These are phyloP conservation scores for Isoetes engelmannii DNA, from an alignment of 83 land plant species.

Conservation along the genomic window DNA sequence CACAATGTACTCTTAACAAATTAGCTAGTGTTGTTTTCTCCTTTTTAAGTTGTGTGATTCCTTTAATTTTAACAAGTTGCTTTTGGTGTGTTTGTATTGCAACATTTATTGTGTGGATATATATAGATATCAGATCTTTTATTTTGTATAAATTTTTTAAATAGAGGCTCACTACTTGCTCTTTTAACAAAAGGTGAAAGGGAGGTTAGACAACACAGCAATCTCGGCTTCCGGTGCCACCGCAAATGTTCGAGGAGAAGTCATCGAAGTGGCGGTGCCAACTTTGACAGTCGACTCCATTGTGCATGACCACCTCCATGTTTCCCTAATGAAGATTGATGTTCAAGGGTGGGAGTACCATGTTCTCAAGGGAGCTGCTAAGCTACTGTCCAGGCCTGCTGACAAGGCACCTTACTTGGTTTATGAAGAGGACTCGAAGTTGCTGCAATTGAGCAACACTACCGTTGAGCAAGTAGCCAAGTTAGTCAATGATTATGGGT, in stretches of 20 bases:
- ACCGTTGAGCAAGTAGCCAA: conserved; percentile 52
- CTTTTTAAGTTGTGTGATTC: no score
- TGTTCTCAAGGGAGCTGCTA: conserved; percentile 62
- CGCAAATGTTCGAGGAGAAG: conserved; percentile 63
- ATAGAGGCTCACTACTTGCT: no score
- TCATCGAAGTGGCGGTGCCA: conserved; percentile 44
- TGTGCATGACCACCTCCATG: conserved; percentile 36
- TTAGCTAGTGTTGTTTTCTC: no score
- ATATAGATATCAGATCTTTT: no score
- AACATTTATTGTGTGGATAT: no score
- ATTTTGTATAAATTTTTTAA: no score
- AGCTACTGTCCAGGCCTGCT: conserved; percentile 51
- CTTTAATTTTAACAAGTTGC: no score
- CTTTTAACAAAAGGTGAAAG: no score
- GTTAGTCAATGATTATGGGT: conserved; percentile 49
- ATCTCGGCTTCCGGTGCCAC: conserved; percentile 74
- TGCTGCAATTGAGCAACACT: conserved; percentile 68
- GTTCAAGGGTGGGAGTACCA: conserved; percentile 86
- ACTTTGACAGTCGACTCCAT: conserved; percentile 63
- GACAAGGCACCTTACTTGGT: conserved; percentile 66
- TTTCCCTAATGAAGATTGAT: conserved; percentile 66
- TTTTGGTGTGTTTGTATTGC: no score
- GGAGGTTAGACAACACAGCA: conserved; percentile 88
- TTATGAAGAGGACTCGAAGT: conserved; percentile 72
- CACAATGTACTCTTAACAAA: no score